These are phyloP conservation scores for Neocatenulostroma microsporum DNA, from an alignment of 2,329 filamentous ascomycete species.

Conservation along the genomic window DNA sequence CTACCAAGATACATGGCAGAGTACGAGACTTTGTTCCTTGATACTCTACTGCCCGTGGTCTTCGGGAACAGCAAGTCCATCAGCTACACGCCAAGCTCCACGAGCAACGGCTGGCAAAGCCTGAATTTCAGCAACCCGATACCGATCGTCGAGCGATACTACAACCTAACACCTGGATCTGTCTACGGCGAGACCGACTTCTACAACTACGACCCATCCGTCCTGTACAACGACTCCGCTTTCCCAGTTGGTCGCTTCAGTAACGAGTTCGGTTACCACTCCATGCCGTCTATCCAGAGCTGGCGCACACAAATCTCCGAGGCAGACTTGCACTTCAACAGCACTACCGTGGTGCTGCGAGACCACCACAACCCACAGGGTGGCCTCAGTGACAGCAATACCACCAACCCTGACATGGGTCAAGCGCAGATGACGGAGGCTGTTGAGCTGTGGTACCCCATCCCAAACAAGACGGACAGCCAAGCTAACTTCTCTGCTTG, in stretches of 20 bases:
- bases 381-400: conserved; percentile 42
- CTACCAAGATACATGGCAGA: conserved; percentile 40
- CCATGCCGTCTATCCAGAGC: conserved; percentile 51
- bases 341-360: conserved; percentile 46
- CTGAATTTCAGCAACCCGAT: conserved; percentile 45
- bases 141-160: conserved; percentile 48
- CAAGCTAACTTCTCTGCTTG: conserved; percentile 54
- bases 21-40: conserved; percentile 53
- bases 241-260: conserved; percentile 55
- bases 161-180: conserved; percentile 42
- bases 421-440: conserved; percentile 53
- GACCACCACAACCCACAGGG: conserved; percentile 54
- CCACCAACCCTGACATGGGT: conserved; percentile 36
- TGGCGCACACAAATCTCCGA: conserved; percentile 49
- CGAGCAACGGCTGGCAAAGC: conserved; percentile 50
- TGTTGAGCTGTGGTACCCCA: conserved; percentile 50
- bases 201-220: conserved; percentile 50
- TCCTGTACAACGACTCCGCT: conserved; percentile 47
- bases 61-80: conserved; percentile 54
- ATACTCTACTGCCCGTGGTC: conserved; percentile 47
- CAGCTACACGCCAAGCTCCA: conserved; percentile 54
- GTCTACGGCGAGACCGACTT: conserved; percentile 52
- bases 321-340: conserved; percentile 51
- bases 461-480: conserved; percentile 45
- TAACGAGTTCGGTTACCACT: conserved; percentile 58